A percentile compares a stretch with the other conserved stretches of the same genome.
Conservation (phyloP, 331 rosid genomes). For the Quercus lobata region DNA sequence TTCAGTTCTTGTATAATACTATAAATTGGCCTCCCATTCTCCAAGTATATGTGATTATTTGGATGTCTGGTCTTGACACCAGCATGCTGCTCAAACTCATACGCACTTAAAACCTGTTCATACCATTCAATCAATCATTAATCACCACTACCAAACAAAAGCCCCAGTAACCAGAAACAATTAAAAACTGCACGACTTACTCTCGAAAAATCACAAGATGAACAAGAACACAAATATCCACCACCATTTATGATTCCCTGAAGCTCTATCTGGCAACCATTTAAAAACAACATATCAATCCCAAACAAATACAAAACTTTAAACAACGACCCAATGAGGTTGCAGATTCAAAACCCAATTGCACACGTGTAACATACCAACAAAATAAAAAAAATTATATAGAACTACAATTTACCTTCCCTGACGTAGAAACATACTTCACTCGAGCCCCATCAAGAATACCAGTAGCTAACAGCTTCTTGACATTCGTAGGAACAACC, state of each 20-base stretch:
- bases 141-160: neutral
- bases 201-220: conserved; percentile 54
- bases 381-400: neutral
- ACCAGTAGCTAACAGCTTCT: conserved; percentile 83
- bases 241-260: conserved; percentile 76
- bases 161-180: conserved; percentile 4
- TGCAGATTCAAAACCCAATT: no score
- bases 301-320: neutral
- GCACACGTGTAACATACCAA: no score
- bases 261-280: conserved; percentile 55
- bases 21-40: conserved; percentile 86
- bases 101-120: conserved; percentile 84
- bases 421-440: conserved; percentile 61
- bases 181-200: conserved; percentile 33
- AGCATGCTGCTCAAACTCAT: conserved; percentile 97
- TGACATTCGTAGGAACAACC: conserved; percentile 80
- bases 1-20: conserved; percentile 86
- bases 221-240: conserved; percentile 88
- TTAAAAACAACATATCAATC: conserved; percentile 13
- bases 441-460: conserved; percentile 92
- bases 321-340: neutral
- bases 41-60: conserved; percentile 87
- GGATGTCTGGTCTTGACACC: conserved; percentile 97
- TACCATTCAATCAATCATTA: conserved; percentile 10
- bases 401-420: conserved; percentile 32